Evolutionary conservation across 345 rosid species (phyloP).

Genomic region (Fremontodendron californicum): DNA sequence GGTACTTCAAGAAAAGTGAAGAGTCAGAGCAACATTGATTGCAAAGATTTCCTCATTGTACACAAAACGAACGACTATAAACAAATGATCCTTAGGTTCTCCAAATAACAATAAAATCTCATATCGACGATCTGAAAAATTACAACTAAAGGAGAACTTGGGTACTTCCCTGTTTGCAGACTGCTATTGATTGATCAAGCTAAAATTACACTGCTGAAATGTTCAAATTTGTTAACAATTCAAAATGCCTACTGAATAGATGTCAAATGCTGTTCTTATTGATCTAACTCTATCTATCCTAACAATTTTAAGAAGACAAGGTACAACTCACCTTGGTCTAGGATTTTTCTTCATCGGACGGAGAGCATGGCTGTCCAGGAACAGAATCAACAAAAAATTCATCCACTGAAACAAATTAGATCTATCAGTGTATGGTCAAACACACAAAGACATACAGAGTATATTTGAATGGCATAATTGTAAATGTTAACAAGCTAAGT

Average conservation of each 20-base stretch:
- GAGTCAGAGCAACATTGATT: no score
- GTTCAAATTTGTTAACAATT: constrained; percentile 21
- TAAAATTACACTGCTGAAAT: constrained; percentile 15
- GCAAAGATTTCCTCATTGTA: not conserved
- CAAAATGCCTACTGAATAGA: constrained; percentile 18
- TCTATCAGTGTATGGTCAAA: constrained; percentile 3
- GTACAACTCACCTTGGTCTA: constrained; percentile 34
- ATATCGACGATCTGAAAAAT: not conserved
- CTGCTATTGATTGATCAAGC: constrained; percentile 11
- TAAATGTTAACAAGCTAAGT: not conserved
- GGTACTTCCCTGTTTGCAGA: constrained; percentile 13
- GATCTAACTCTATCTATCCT: constrained; percentile 26
- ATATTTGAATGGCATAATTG: not conserved
- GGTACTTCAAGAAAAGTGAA: no score
- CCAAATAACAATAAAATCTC: not conserved
- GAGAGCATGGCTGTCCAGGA: constrained; percentile 71
- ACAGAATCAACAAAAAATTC: constrained; percentile 85
- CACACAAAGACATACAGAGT: not conserved
- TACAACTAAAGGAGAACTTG: constrained; percentile 13
- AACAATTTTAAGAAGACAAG: constrained; percentile 17
- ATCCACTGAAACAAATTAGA: constrained; percentile 47
- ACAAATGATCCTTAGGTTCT: constrained; percentile 7
- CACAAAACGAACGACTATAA: not conserved
- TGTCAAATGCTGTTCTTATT: constrained; percentile 30
- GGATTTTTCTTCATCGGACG: constrained; percentile 76